Conservation (phyloP, 148 eudicot genomes). For the Bassia scoparia region DNA sequence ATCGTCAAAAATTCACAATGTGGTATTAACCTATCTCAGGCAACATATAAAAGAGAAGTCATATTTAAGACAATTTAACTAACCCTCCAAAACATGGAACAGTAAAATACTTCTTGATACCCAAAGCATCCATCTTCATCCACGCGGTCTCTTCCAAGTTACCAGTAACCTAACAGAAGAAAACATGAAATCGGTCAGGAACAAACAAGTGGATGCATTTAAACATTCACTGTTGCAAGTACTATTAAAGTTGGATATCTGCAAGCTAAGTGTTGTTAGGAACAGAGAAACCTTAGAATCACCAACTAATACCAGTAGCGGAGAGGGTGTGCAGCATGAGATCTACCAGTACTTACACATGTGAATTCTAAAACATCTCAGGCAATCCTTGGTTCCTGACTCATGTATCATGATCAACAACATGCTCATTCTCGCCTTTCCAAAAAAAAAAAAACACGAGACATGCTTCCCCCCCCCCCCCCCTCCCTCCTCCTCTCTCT, state of each 20-base stretch:
- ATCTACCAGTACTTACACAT: neutral
- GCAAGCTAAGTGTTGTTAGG: neutral
- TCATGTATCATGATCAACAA: neutral
- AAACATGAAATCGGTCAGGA: neutral
- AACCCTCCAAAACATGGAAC: slow-evolving; percentile 25
- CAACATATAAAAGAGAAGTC: neutral
- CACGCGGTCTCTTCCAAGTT: slow-evolving; percentile 29
- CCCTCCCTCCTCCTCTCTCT: neutral
- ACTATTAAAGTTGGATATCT: neutral
- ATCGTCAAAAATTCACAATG: slow-evolving; percentile 3
- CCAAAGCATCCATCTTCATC: slow-evolving; percentile 28
- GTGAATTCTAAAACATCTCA: too few species aligned
- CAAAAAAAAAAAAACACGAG: neutral
- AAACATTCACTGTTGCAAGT: neutral
- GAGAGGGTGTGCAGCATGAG: neutral
- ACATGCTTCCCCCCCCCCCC: neutral
- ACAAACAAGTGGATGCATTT: neutral
- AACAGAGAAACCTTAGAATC: neutral
- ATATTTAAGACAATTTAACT: too few species aligned
- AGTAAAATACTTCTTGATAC: slow-evolving; percentile 22
- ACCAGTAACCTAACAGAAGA: slow-evolving; percentile 11
- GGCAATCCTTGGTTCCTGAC: neutral
- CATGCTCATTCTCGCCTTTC: neutral
- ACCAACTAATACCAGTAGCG: neutral
- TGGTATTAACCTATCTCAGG: neutral